Evolutionary conservation across 129 eudicot genomes (phyloP).

Genomic region (Scalesia atractyloides): DNA sequence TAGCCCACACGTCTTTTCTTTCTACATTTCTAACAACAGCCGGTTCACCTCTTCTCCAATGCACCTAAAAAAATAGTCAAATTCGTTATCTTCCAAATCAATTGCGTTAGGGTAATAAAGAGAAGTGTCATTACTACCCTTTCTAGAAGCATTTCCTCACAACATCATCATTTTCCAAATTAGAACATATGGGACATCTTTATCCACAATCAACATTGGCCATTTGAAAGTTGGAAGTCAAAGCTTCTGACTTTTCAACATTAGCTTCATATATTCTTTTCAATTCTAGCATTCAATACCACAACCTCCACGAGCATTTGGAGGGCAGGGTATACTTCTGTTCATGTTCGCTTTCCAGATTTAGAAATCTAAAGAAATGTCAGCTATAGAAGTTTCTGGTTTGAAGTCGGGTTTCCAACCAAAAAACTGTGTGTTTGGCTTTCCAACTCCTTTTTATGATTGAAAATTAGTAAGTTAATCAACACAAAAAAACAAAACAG

Average conservation of each 20-base stretch:
- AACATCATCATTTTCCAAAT: conserved; percentile 16
- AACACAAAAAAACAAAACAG: too few relatives aligned
- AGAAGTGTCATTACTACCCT: conserved; percentile 49
- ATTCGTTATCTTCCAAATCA: conserved; percentile 42
- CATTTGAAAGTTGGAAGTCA: conserved; percentile 39
- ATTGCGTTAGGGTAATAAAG: conserved; percentile 67
- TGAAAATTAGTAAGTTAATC: too few relatives aligned
- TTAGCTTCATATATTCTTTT: conserved; percentile 67
- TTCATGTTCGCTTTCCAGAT: conserved; percentile 54
- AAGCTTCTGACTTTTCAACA: conserved; percentile 45
- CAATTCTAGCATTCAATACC: conserved; percentile 50
- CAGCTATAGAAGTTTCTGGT: conserved; percentile 26
- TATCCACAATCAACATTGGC: conserved; percentile 40
- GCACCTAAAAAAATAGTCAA: conserved; percentile 84
- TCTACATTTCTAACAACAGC: conserved; percentile 68
- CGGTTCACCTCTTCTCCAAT: conserved; percentile 91
- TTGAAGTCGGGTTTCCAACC: conserved; percentile 34
- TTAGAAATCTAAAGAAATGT: conserved; percentile 39
- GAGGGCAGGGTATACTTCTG: conserved; percentile 79
- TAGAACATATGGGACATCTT: conserved; percentile 48
- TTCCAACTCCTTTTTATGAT: too few relatives aligned
- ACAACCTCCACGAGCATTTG: conserved; percentile 80
- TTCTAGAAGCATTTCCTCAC: conserved; percentile 65
- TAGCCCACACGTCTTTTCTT: conserved; percentile 61
- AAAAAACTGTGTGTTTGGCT: conserved; percentile 17